Percentiles rank a stretch among this genome's conserved stretches.
Evolutionary conservation across 257 asterid genomes (phyloP).

Genomic region (Fraxinus americana): DNA sequence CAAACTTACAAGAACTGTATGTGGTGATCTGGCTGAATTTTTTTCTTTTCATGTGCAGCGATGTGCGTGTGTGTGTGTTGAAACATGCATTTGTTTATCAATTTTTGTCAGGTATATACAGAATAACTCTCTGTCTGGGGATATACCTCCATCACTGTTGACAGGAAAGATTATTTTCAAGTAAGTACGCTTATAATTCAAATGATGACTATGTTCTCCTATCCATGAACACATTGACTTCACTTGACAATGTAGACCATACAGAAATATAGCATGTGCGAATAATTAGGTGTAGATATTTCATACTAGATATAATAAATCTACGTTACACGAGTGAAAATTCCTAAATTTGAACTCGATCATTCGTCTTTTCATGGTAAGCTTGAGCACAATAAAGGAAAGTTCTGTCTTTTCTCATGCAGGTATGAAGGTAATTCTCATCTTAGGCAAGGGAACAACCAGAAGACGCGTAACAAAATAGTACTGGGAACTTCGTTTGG

Average conservation of each 20-base stretch:
- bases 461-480: conserved; percentile 44
- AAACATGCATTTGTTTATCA: conserved; percentile 17
- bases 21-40: conserved; percentile 30
- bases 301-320: too few species aligned
- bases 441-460: conserved; percentile 44
- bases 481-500: conserved; percentile 60
- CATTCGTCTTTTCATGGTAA: too few species aligned
- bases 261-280: too few species aligned
- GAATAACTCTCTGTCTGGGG: conserved; percentile 83
- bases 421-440: conserved; percentile 81
- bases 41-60: neutral
- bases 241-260: too few species aligned
- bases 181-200: conserved; percentile 40
- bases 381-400: neutral
- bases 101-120: conserved; percentile 60
- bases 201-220: too few species aligned
- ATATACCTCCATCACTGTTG: conserved; percentile 65
- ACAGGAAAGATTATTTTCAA: conserved; percentile 68
- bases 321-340: neutral
- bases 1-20: conserved; percentile 74
- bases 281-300: too few species aligned
- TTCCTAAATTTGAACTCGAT: neutral
- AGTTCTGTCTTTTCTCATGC: conserved; percentile 24
- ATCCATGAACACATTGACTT: too few species aligned
- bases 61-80: neutral